Conservation (phyloP, 2,329 filamentous ascomycete genomes). For the Penicillium polonicum region DNA sequence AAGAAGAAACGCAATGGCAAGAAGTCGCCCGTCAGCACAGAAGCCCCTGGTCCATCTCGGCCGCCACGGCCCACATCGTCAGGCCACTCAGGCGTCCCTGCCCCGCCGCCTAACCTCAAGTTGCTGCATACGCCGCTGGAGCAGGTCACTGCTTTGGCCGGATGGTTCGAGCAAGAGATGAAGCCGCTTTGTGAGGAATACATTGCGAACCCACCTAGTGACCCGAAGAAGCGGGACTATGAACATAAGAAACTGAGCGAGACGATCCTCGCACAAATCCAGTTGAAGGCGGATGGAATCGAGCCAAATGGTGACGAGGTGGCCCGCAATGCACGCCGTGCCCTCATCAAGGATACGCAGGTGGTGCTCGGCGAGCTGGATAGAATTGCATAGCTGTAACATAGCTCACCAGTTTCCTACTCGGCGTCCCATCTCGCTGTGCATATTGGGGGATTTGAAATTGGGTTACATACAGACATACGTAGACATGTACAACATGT, state of each 20-base stretch:
- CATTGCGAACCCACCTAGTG: conserved; percentile 40
- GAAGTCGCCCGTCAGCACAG: background rate
- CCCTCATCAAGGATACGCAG: conserved; percentile 46
- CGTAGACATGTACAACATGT: background rate
- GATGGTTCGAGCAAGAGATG: conserved; percentile 40
- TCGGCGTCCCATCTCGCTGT: conserved; percentile 1
- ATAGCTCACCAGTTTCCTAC: background rate
- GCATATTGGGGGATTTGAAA: conserved; percentile 1
- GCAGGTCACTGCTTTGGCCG: conserved; percentile 38
- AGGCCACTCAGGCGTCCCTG: conserved; percentile 20
- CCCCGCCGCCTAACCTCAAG: conserved; percentile 38
- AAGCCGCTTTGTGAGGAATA: conserved; percentile 41
- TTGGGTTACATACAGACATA: background rate
- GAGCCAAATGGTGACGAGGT: conserved; percentile 68
- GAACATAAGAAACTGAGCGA: conserved; percentile 48
- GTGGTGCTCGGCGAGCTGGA: conserved; percentile 41
- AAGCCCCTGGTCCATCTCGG: conserved; percentile 20
- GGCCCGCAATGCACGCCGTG: conserved; percentile 50
- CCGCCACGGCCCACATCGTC: conserved; percentile 16
- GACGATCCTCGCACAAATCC: conserved; percentile 44
- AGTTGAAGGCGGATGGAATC: conserved; percentile 65
- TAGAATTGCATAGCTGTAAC: conserved; percentile 24
- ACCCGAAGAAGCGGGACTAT: conserved; percentile 41
- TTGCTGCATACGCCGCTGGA: conserved; percentile 35
- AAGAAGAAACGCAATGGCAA: conserved; percentile 31